Percentiles rank a stretch among this genome's conserved stretches.
Evolutionary conservation across 257 asterid genomes (phyloP).

Genomic region (Solanum piurae): DNA sequence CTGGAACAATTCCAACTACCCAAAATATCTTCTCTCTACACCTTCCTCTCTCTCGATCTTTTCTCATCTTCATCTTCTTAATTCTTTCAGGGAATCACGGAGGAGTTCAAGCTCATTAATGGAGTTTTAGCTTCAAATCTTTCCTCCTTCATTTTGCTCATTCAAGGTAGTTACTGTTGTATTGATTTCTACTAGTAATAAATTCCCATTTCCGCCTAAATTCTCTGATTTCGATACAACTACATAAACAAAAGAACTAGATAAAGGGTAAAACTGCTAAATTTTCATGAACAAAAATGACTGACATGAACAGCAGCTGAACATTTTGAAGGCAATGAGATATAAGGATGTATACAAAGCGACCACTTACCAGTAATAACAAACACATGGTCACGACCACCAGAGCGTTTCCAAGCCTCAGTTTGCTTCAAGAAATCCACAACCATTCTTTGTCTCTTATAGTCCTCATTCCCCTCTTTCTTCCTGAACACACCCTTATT

Average conservation of each 20-base stretch:
- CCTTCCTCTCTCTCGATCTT: not conserved
- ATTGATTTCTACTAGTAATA: not conserved
- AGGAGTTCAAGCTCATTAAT: not conserved
- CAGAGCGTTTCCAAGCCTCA: constrained; percentile 80
- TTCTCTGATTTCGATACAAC: not conserved
- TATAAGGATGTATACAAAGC: not conserved
- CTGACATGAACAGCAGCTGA: not conserved
- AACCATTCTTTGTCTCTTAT: constrained; percentile 64
- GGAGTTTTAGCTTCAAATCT: not conserved
- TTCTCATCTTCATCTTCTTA: not conserved
- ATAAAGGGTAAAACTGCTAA: not conserved
- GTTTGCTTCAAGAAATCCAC: constrained; percentile 57
- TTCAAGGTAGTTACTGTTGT: not conserved
- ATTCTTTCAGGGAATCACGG: not conserved
- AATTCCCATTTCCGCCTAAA: not conserved
- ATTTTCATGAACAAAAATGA: not conserved
- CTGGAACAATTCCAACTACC: not conserved
- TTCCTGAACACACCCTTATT: constrained; percentile 82
- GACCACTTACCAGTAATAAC: constrained; percentile 65
- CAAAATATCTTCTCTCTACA: not conserved
- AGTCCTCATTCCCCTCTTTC: constrained; percentile 80
- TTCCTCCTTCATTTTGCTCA: not conserved
- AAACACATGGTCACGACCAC: constrained; percentile 89
- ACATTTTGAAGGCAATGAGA: not conserved
- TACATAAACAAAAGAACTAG: not conserved